These are phyloP conservation scores for Lasiodiplodia gonubiensis DNA, from an alignment of 2,329 filamentous ascomycete genomes.

Conservation along the genomic window DNA sequence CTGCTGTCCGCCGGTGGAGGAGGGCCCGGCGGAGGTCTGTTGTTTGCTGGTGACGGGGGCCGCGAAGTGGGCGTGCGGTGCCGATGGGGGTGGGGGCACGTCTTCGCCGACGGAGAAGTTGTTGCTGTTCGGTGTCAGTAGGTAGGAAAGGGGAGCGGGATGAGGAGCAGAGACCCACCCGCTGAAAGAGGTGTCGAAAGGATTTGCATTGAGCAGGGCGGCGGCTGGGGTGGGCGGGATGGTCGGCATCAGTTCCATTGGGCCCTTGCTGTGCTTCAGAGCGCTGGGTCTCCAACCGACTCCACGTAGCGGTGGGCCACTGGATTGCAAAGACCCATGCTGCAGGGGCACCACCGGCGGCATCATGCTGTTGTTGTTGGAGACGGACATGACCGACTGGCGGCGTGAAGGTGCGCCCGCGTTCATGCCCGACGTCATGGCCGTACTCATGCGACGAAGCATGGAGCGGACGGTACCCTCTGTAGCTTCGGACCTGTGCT, in stretches of 20 bases:
- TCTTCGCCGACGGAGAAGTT: conserved; percentile 28
- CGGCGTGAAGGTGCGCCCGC: conserved; percentile 16
- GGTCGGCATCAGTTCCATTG: conserved; percentile 25
- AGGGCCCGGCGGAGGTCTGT: neutral
- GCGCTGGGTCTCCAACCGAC: conserved; percentile 13
- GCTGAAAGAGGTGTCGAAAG: conserved; percentile 24
- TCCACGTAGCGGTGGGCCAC: neutral
- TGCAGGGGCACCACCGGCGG: neutral
- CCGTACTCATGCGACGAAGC: conserved; percentile 29
- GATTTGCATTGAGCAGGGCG: conserved; percentile 26
- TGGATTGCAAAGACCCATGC: conserved; percentile 15
- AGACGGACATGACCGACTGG: conserved; percentile 22
- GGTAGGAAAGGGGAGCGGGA: neutral
- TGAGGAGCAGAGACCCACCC: conserved; percentile 1
- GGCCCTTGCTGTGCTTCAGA: conserved; percentile 23
- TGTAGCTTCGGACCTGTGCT: conserved; percentile 25
- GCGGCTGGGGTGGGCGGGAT: conserved; percentile 26
- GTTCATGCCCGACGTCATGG: conserved; percentile 26
- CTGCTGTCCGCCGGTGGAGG: neutral
- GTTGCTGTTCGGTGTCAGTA: conserved; percentile 10
- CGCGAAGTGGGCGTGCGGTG: neutral
- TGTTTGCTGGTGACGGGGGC: neutral
- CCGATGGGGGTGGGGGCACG: conserved; percentile 17
- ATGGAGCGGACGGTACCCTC: conserved; percentile 27
- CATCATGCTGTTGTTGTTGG: neutral